Evolutionary conservation across 495 filamentous ascomycete genomes (phyloP).

Genomic region (Aspergillus avenaceus): DNA sequence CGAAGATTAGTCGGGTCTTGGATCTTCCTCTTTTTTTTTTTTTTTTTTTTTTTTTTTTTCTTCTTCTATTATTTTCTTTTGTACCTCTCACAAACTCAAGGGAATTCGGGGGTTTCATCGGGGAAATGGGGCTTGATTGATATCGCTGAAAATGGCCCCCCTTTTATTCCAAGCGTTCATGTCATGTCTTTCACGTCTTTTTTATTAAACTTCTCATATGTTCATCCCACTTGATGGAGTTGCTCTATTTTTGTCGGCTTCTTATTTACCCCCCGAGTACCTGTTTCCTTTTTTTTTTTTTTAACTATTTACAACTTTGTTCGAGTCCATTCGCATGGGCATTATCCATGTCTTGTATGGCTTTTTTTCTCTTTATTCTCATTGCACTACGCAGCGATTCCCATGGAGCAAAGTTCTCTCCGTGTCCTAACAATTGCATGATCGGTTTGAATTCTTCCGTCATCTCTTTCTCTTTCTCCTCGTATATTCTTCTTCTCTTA

Average conservation of each 20-base stretch:
- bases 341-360: constrained; percentile 10
- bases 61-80: background rate
- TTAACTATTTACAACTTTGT: constrained; percentile 14
- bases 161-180: constrained; percentile 1
- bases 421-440: constrained; percentile 32
- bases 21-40: background rate
- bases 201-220: background rate
- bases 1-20: background rate
- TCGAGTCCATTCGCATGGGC: constrained; percentile 17
- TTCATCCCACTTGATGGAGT: background rate
- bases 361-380: constrained; percentile 28
- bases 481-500: constrained; percentile 2
- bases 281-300: constrained; percentile 11
- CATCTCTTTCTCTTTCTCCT: constrained; percentile 6
- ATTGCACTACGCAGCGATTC: constrained; percentile 40
- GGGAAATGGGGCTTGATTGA: no score
- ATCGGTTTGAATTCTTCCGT: constrained; percentile 19
- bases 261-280: no score
- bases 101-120: no score
- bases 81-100: background rate
- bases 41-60: background rate
- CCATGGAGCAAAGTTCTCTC: constrained; percentile 20
- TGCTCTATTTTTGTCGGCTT: no score
- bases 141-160: background rate
- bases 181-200: constrained; percentile 6